Evolutionary conservation across 768 basidiomycete genomes (phyloP).

Genomic region (Chalciporus sphaerocephalus): DNA sequence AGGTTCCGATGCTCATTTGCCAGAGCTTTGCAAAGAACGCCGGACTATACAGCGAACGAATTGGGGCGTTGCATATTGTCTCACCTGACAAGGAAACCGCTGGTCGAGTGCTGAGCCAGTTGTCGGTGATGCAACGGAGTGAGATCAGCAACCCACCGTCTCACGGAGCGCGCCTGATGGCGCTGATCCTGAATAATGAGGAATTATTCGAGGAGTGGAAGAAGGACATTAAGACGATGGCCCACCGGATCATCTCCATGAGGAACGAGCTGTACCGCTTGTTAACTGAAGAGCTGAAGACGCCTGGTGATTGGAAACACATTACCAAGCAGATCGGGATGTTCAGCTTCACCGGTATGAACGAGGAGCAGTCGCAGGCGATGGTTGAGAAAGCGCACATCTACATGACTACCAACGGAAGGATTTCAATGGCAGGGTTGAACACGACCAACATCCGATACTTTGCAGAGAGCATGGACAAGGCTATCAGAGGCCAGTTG

Average conservation of each 20-base stretch:
- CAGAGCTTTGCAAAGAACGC: constrained; percentile 99
- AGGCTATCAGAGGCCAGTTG: constrained; percentile 51
- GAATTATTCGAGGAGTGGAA: constrained; percentile 86
- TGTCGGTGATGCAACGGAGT: constrained; percentile 87
- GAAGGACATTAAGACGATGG: constrained; percentile 84
- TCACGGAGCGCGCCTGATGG: constrained; percentile 81
- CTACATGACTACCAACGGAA: constrained; percentile 81
- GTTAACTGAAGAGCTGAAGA: constrained; percentile 68
- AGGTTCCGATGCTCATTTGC: constrained; percentile 79
- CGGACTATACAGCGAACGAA: constrained; percentile 90
- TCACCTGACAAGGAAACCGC: constrained; percentile 61
- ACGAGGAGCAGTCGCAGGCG: constrained; percentile 55
- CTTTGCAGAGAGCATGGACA: constrained; percentile 69
- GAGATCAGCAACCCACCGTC: constrained; percentile 95
- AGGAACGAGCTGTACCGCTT: constrained; percentile 70
- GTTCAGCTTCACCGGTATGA: constrained; percentile 94
- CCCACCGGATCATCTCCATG: constrained; percentile 76
- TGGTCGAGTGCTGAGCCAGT: constrained; percentile 73
- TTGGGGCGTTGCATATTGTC: constrained; percentile 90
- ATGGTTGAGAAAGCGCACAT: constrained; percentile 72
- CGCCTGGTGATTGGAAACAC: constrained; percentile 94
- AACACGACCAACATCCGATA: constrained; percentile 75
- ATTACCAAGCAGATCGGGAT: constrained; percentile 95
- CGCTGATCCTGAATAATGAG: constrained; percentile 74
- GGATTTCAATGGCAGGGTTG: constrained; percentile 93